Percentiles rank a stretch among this genome's conserved stretches.
phyloP scores from a whole-genome alignment of 371 early-diverging fungal species.

The Mortierella sp. region DNA sequence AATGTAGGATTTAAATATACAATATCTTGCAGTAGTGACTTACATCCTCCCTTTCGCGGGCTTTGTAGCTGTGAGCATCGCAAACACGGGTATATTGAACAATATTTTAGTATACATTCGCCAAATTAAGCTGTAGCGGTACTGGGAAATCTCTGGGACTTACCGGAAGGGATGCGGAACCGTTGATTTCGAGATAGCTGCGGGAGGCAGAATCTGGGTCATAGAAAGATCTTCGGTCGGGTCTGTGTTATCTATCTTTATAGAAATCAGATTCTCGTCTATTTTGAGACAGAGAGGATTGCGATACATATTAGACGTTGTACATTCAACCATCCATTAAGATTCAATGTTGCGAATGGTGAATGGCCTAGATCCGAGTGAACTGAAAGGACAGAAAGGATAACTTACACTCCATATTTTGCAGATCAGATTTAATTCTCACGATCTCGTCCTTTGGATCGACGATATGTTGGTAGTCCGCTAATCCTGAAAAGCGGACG shows the following conservation, averaged over 20 bases:
- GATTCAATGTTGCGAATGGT: too few species aligned
- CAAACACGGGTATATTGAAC: neutral
- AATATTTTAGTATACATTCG: too few species aligned
- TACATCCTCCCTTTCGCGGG: slow-evolving; percentile 30
- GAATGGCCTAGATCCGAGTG: neutral
- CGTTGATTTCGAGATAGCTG: slow-evolving; percentile 24
- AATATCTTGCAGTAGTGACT: neutral
- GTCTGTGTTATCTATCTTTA: slow-evolving; percentile 45
- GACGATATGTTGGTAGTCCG: slow-evolving; percentile 49
- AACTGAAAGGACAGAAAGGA: neutral
- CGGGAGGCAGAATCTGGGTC: slow-evolving; percentile 41
- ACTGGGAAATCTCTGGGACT: neutral
- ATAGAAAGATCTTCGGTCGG: slow-evolving; percentile 33
- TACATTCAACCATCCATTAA: too few species aligned
- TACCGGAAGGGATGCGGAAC: slow-evolving; percentile 39
- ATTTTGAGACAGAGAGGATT: neutral
- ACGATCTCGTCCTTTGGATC: slow-evolving; percentile 43
- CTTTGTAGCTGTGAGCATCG: slow-evolving; percentile 30
- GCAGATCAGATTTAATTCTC: slow-evolving; percentile 39
- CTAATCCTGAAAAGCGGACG: slow-evolving; percentile 36
- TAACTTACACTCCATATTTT: slow-evolving; percentile 46
- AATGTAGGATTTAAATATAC: neutral
- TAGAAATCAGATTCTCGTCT: slow-evolving; percentile 42
- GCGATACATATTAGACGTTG: neutral
- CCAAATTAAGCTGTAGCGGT: too few species aligned